Evolutionary conservation across 306 rosid genomes (phyloP).

Genomic region (Arachis hypogaea): DNA sequence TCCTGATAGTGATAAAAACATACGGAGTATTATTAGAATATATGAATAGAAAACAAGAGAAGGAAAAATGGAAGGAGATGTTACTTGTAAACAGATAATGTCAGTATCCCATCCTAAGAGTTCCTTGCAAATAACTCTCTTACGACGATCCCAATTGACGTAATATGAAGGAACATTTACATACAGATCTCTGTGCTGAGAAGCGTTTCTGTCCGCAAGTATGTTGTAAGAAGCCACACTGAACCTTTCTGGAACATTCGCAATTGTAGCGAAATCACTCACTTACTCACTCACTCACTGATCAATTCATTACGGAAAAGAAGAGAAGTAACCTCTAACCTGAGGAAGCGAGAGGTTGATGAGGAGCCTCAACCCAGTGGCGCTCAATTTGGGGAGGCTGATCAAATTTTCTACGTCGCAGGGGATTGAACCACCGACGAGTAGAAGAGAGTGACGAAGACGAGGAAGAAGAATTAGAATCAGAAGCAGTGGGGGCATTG

Average conservation of each 20-base stretch:
- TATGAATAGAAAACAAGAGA: background rate
- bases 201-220: conserved; percentile 71
- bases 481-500: conserved; percentile 33
- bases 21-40: conserved; percentile 6
- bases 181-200: conserved; percentile 65
- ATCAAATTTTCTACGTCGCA: conserved; percentile 33
- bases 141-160: conserved; percentile 68
- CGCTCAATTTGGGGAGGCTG: conserved; percentile 51
- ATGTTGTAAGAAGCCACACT: conserved; percentile 80
- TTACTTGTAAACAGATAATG: conserved; percentile 81
- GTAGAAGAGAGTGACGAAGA: conserved; percentile 34
- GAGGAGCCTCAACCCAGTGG: conserved; percentile 65
- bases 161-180: conserved; percentile 64
- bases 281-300: background rate
- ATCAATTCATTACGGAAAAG: background rate
- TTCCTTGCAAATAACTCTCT: conserved; percentile 65
- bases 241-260: conserved; percentile 57
- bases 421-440: conserved; percentile 51
- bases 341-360: conserved; percentile 53
- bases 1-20: conserved; percentile 52
- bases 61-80: conserved; percentile 19
- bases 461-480: conserved; percentile 3
- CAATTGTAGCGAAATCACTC: background rate
- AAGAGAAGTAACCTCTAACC: conserved; percentile 47
- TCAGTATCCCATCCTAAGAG: conserved; percentile 67